Percentiles rank a stretch among this genome's conserved stretches.
phyloP scores from a whole-genome alignment of 208 protist genomes.

The Herpetomonas samuelpessoai region DNA sequence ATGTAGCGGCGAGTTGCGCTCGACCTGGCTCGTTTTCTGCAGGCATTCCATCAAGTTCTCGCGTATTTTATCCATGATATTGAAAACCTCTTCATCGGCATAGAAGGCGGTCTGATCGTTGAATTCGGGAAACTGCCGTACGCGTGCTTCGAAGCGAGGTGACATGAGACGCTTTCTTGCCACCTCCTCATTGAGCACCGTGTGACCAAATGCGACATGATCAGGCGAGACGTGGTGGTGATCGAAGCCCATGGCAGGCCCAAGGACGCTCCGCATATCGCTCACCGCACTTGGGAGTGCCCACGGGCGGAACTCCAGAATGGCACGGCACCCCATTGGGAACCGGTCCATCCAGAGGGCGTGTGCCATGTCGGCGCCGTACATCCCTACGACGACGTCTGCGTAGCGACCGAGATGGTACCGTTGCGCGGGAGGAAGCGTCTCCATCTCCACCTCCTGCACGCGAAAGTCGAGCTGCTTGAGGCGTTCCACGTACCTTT shows the following conservation, averaged over 20 bases:
- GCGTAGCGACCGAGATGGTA: constrained; percentile 24
- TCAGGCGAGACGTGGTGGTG: constrained; percentile 9
- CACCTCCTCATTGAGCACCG: not conserved
- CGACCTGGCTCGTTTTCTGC: too few relatives aligned
- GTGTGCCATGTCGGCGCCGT: constrained; percentile 24
- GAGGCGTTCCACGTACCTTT: not conserved
- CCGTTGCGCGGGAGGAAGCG: constrained; percentile 16
- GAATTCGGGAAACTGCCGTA: not conserved
- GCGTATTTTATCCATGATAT: too few relatives aligned
- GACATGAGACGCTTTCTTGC: not conserved
- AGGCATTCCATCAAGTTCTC: too few relatives aligned
- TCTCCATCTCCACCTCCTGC: constrained; percentile 19
- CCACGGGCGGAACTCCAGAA: constrained; percentile 22
- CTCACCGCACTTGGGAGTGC: constrained; percentile 5
- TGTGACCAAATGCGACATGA: constrained; percentile 14
- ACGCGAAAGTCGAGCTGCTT: constrained; percentile 23
- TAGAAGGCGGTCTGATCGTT: not conserved
- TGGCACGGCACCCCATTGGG: constrained; percentile 4
- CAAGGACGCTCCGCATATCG: constrained; percentile 7
- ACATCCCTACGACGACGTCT: constrained; percentile 28
- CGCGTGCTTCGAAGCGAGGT: too few relatives aligned
- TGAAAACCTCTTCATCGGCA: too few relatives aligned
- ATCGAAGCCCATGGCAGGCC: not conserved
- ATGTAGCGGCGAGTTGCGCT: too few relatives aligned
- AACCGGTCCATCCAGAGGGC: constrained; percentile 25